phyloP scores from a whole-genome alignment of 2,329 filamentous ascomycete species.

The Albophoma yamanashiensis region DNA sequence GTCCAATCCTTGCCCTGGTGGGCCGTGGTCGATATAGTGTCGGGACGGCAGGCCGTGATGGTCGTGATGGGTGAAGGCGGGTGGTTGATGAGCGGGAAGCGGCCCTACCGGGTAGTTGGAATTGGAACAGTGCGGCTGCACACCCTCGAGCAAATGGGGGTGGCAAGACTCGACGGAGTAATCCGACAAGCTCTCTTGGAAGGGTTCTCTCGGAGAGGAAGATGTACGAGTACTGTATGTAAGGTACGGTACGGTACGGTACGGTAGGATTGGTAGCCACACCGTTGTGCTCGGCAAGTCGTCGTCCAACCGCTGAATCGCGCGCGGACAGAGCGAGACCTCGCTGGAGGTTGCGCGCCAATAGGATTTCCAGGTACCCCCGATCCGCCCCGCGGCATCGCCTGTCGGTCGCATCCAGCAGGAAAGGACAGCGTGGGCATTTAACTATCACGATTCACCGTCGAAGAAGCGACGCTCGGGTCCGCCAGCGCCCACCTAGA shows the following conservation, averaged over 20 bases:
- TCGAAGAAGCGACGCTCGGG: background rate
- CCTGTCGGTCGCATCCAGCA: background rate
- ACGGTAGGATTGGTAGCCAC: too few relatives aligned
- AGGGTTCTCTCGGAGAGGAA: too few relatives aligned
- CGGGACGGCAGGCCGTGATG: background rate
- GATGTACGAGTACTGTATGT: too few relatives aligned
- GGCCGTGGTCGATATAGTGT: background rate
- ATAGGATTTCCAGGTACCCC: background rate
- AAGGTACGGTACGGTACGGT: too few relatives aligned
- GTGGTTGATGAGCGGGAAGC: too few relatives aligned
- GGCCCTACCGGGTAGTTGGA: too few relatives aligned
- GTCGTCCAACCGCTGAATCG: too few relatives aligned
- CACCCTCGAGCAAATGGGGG: too few relatives aligned
- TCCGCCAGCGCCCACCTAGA: background rate
- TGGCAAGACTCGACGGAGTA: too few relatives aligned
- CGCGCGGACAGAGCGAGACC: background rate
- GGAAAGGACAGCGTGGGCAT: slow-evolving; percentile 1
- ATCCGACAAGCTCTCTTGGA: too few relatives aligned
- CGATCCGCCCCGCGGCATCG: background rate
- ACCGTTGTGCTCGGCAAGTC: too few relatives aligned
- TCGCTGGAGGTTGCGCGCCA: background rate
- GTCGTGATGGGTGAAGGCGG: background rate
- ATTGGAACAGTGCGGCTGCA: too few relatives aligned
- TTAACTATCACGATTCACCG: background rate
- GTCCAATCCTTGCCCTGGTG: background rate